Percentiles rank a stretch among this genome's conserved stretches.
These are phyloP conservation scores for Backusella westeae DNA, from an alignment of 192 early-diverging fungal genomes.

Conservation along the genomic window DNA sequence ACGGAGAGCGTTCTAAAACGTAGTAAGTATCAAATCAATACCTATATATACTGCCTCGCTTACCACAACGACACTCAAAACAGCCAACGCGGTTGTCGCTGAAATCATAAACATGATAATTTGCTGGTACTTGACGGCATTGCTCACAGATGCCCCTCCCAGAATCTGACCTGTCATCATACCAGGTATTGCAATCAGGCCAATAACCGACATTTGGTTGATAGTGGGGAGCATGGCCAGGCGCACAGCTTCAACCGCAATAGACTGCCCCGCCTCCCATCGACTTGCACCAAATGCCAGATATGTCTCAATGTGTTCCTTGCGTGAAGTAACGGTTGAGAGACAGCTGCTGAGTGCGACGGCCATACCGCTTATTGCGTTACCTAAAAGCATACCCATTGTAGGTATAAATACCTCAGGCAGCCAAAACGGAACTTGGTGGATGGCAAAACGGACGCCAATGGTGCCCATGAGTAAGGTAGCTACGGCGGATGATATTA, in stretches of 20 bases:
- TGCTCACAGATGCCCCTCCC: slow-evolving; percentile 70
- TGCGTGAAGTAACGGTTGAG: too few relatives aligned
- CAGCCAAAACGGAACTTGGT: too few relatives aligned
- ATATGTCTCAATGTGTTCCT: too few relatives aligned
- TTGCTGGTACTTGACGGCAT: slow-evolving; percentile 78
- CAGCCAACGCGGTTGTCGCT: slow-evolving; percentile 63
- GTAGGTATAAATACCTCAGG: too few relatives aligned
- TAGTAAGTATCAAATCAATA: too few relatives aligned
- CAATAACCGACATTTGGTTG: slow-evolving; percentile 83
- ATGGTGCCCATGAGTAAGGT: slow-evolving; percentile 54
- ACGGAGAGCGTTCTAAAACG: slow-evolving; percentile 3
- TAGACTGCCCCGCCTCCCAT: too few relatives aligned
- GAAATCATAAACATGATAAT: slow-evolving; percentile 88
- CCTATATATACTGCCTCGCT: not conserved
- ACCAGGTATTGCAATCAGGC: slow-evolving; percentile 83
- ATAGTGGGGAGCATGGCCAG: slow-evolving; percentile 78
- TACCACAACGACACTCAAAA: slow-evolving; percentile 48
- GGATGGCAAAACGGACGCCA: slow-evolving; percentile 70
- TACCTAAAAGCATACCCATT: too few relatives aligned
- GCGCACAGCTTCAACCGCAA: slow-evolving; percentile 68
- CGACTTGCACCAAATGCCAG: too few relatives aligned
- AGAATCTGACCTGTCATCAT: slow-evolving; percentile 89
- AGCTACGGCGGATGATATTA: slow-evolving; percentile 47
- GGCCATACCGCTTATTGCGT: too few relatives aligned
- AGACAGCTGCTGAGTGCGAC: too few relatives aligned